Percentiles rank a stretch among this genome's conserved stretches.
Evolutionary conservation across 768 basidiomycete species (phyloP).

Genomic region (Tricholoma flavovirens): DNA sequence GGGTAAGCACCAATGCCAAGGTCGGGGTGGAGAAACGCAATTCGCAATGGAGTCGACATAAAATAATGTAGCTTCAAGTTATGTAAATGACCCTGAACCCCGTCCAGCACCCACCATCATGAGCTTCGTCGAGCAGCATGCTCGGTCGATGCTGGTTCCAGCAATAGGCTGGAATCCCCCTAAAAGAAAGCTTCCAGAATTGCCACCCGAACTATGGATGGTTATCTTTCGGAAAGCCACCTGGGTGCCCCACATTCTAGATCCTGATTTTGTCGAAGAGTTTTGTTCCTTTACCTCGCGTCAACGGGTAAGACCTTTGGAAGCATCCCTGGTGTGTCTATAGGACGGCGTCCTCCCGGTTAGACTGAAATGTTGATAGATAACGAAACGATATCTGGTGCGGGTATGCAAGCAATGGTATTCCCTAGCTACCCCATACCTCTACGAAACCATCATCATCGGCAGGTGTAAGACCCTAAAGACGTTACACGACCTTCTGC

Average conservation of each 20-base stretch:
- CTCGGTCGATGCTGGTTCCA: neutral
- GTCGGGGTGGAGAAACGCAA: conserved; percentile 93
- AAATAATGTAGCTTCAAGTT: no score
- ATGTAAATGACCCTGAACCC: neutral
- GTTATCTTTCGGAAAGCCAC: conserved; percentile 23
- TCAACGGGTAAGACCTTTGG: conserved; percentile 10
- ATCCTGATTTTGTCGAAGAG: conserved; percentile 11
- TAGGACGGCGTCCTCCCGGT: neutral
- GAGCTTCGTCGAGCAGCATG: neutral
- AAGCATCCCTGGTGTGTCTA: conserved; percentile 19
- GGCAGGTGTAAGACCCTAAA: conserved; percentile 7
- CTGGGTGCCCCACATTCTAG: conserved; percentile 16
- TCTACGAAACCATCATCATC: conserved; percentile 21
- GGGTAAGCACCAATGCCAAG: conserved; percentile 74
- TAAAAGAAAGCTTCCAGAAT: conserved; percentile 3
- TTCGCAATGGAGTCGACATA: conserved; percentile 27
- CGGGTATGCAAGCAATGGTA: conserved; percentile 24
- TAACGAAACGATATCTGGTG: conserved; percentile 20
- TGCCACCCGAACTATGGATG: conserved; percentile 27
- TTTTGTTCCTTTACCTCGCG: conserved; percentile 10
- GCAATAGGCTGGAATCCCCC: neutral
- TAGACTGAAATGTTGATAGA: conserved; percentile 8
- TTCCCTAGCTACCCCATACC: conserved; percentile 14
- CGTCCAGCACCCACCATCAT: neutral
- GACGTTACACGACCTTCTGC: conserved; percentile 10